Base-by-base conservation (phyloP, 345 rosid species). In the Crucihimalaya himalaica region DNA sequence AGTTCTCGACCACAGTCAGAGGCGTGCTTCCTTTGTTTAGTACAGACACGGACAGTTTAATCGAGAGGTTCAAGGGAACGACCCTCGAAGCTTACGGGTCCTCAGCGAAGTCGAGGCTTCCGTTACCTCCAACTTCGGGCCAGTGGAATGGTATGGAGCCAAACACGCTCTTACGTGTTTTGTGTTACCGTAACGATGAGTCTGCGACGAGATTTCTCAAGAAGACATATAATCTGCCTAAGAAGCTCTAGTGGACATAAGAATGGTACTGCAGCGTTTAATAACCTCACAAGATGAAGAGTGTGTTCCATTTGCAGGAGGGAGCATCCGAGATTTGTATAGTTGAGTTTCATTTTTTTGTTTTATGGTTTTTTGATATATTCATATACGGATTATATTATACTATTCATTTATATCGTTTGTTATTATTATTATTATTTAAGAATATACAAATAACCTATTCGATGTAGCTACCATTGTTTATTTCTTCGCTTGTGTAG, bases 111-210 rank as follows among this genome's bases (percentile, higher is more conserved):
- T 88, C 97, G 23, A 86, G 92, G 39, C 96, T 90, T 66, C 97
- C 99, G 18, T 79, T 95, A 40, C 99, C 96, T 51, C 87, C 91
- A 40, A 92, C 98, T 32, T 83, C 96, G 21, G 94, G 97, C 54
- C 88, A 95, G 70, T 95, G 99, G 99, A 86, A 81, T 61, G 92
- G 92, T 16, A 84, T 87, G 8, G 97, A 95, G 29, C 90, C 99
- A 23, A 92, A 95, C 83, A 92, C 97, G 0, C 83, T 95, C 57
- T 85, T 95, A 14, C 92, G 98, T 0, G 87, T 92, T 51, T 74
- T 95, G 73, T 95, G 99, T 74, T 86, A 88, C 76, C 89, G 99
- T 63, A 85, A 92, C 25, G 99, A 95, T 32, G 97, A 92, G 16
- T 75, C 86, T 18, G 98, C 98, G 0, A 62, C 98, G 12, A 92